A percentile compares a stretch with the other conserved stretches of the same genome.
Evolutionary conservation across 2,329 filamentous ascomycete genomes (phyloP).

Genomic region (Aplosporella prunicola): DNA sequence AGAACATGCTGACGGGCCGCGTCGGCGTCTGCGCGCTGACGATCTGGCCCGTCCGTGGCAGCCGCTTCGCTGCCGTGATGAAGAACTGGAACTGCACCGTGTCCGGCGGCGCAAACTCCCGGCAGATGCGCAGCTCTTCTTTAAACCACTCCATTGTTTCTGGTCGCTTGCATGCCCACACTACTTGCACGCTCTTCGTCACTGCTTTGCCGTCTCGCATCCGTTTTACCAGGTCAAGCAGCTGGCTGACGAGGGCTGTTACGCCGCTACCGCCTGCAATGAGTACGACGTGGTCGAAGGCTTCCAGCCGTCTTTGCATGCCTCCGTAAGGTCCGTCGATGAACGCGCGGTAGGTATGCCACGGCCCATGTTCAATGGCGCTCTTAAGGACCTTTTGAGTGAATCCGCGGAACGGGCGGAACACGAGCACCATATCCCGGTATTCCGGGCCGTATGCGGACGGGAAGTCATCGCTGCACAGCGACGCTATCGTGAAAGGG

Average conservation of each 20-base stretch:
- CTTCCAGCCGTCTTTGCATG: conserved; percentile 79
- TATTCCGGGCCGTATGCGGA: conserved; percentile 84
- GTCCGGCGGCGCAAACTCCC: conserved; percentile 78
- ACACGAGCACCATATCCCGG: conserved; percentile 81
- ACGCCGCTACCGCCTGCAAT: conserved; percentile 93
- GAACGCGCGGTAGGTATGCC: conserved; percentile 86
- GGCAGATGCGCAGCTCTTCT: conserved; percentile 84
- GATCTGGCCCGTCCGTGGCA: conserved; percentile 36
- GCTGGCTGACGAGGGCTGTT: conserved; percentile 82
- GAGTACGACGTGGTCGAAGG: conserved; percentile 87
- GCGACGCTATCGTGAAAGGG: conserved; percentile 86
- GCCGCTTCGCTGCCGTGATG: conserved; percentile 67
- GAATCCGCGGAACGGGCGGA: conserved; percentile 85
- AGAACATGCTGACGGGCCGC: conserved; percentile 59
- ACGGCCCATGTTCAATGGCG: conserved; percentile 75
- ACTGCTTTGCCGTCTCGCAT: conserved; percentile 94
- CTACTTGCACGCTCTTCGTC: conserved; percentile 77
- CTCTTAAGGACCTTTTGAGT: conserved; percentile 76
- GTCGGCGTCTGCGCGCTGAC: conserved; percentile 44
- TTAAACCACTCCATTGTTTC: conserved; percentile 98
- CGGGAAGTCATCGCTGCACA: conserved; percentile 88
- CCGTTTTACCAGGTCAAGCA: conserved; percentile 88
- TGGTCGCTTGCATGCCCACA: conserved; percentile 87
- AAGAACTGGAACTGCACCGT: conserved; percentile 91
- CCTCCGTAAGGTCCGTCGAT: conserved; percentile 92